Evolutionary conservation across 441 rosid species (phyloP).

Genomic region (Corymbia calophylla): DNA sequence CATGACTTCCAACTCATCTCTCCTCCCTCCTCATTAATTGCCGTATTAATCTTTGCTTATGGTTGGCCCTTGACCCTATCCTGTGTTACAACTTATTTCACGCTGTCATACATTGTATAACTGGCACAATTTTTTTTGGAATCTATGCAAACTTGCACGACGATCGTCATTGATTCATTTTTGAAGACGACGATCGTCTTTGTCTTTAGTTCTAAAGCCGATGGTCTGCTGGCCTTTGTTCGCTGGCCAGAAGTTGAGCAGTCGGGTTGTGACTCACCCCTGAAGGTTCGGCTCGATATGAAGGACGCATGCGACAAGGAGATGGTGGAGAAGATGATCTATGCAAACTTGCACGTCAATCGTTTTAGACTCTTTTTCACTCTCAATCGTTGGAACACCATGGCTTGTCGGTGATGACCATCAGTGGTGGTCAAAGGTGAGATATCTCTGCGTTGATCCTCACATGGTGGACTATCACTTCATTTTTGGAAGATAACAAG

Average conservation of each 20-base stretch:
- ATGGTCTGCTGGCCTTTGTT: too few relatives aligned
- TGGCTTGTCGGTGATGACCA: accelerated
- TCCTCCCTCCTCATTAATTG: not conserved
- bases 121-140: not conserved
- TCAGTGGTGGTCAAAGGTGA: not conserved
- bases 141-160: not conserved
- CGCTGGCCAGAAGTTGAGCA: too few relatives aligned
- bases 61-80: not conserved
- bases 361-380: not conserved
- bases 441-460: not conserved
- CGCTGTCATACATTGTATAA: not conserved
- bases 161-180: not conserved
- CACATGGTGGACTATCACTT: not conserved
- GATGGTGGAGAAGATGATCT: not conserved
- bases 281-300: too few relatives aligned
- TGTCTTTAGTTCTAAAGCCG: too few relatives aligned
- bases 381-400: not conserved
- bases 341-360: not conserved
- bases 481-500: not conserved
- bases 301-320: too few relatives aligned
- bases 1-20: not conserved
- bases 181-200: too few relatives aligned
- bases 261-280: too few relatives aligned
- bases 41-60: not conserved
- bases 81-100: not conserved